phyloP scores from a whole-genome alignment of 2,329 filamentous ascomycete species.

The Aspergillus fischeri region DNA sequence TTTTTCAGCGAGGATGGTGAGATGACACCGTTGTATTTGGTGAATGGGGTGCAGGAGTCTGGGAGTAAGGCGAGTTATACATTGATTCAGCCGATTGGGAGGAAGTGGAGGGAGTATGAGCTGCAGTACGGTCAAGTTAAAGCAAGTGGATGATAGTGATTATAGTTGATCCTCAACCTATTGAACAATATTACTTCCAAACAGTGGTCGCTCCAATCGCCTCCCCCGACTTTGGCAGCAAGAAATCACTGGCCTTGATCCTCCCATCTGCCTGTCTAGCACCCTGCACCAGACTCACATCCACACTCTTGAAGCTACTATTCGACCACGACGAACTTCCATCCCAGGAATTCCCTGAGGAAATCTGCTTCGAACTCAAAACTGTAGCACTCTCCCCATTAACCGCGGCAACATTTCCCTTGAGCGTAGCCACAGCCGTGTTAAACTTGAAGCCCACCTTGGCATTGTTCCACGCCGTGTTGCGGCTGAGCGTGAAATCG shows the following conservation, averaged over 20 bases:
- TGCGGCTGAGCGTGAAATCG: conserved; percentile 10
- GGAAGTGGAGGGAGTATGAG: conserved; percentile 3
- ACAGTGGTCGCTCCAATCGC: conserved; percentile 12
- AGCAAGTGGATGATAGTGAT: not conserved
- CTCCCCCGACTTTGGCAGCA: conserved; percentile 10
- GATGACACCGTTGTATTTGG: conserved; percentile 46
- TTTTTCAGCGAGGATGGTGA: conserved; percentile 46
- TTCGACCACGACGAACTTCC: conserved; percentile 6
- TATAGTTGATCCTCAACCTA: not conserved
- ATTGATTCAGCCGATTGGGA: conserved; percentile 40
- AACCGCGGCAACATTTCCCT: conserved; percentile 9
- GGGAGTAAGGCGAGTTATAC: conserved; percentile 35
- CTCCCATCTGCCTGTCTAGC: conserved; percentile 6
- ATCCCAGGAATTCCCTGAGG: conserved; percentile 14
- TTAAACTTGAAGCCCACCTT: conserved; percentile 10
- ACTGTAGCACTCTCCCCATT: conserved; percentile 12
- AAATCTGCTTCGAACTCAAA: conserved; percentile 7
- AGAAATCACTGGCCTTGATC: conserved; percentile 11
- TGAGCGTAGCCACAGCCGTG: conserved; percentile 11
- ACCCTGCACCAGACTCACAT: conserved; percentile 11
- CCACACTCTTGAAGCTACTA: conserved; percentile 13
- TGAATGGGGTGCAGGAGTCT: conserved; percentile 46
- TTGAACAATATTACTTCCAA: conserved; percentile 2
- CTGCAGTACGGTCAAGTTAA: too few species aligned
- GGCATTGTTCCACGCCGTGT: conserved; percentile 16